Base-by-base conservation (phyloP, 1,284 basidiomycete species). In the Porphyrellus sp. region DNA sequence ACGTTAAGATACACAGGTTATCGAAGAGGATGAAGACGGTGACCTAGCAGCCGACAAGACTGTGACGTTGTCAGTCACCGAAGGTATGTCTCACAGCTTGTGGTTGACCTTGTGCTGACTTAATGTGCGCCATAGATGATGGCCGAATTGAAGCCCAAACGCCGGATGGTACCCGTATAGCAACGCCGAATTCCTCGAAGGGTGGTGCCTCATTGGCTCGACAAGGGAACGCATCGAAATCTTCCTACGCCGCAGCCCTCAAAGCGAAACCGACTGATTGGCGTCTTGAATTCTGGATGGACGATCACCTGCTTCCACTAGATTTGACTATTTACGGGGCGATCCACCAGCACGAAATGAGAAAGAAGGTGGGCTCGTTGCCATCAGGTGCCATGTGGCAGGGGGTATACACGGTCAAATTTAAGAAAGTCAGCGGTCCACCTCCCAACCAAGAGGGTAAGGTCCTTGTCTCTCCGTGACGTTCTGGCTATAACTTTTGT, bases 291-390 rank as follows among this genome's bases (percentile, higher is more conserved):
- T 99, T 99, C 70, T 88, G 83, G 18, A 88, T 98, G 80, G 91
- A 93, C 61, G 93, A 91, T 52, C 83, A 91, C 54, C 74, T 82
- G 15, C 74, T 99, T 23, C 85, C 87, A 0, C 73, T 96, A 55
- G 89, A 94, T 66, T 80, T 96, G 55, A 99, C 97, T 1, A 87
- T 99, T 53, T 99, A 97, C 64, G 95, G 95, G 4, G 95, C 93
- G 0, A 88, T 98, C 38, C 93, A 98, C 68, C 88, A 90, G 57
- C 85, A 91, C 64, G 91, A 93, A 65, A 80, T 81, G 65, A 78
- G 88, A 52, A 87, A 86, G 70, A 84, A 86, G 64, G 72, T 77
- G 8, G 79, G 81, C 6, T 71, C 77, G 24, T 70, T 82, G 31
- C 78, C 85, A 43, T 77, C 83, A 7, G 85, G 82, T 62, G 79